A percentile compares a stretch with the other conserved stretches of the same genome.
Conservation (phyloP, 495 filamentous ascomycete genomes). For the Aspergillus diversus region DNA sequence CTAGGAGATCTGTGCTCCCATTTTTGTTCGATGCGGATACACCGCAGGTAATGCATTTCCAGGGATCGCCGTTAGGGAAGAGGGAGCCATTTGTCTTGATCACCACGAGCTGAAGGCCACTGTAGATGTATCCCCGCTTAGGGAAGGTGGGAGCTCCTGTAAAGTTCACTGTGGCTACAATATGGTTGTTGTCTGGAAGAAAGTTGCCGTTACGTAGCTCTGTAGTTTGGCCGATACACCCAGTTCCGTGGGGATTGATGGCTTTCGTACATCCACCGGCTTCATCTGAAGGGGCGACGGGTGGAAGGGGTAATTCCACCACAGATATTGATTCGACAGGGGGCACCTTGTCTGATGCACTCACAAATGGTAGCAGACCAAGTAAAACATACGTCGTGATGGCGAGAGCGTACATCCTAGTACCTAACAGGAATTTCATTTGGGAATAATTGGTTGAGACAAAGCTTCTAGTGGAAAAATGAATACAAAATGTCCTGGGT, state of each 20-base stretch:
- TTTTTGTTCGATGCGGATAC: slow-evolving; percentile 14
- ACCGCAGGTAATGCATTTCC: slow-evolving; percentile 29
- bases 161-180: slow-evolving; percentile 25
- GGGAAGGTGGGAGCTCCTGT: slow-evolving; percentile 23
- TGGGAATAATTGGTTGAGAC: no score
- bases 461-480: no score
- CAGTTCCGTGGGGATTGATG: slow-evolving; percentile 25
- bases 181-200: slow-evolving; percentile 27
- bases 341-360: slow-evolving; percentile 1
- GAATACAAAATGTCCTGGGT: no score
- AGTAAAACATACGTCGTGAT: no score
- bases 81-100: slow-evolving; percentile 18
- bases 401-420: no score
- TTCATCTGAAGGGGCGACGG: slow-evolving; percentile 17
- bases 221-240: slow-evolving; percentile 22
- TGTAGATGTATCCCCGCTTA: slow-evolving; percentile 25
- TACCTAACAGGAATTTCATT: no score
- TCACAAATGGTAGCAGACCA: no score
- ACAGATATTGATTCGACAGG: slow-evolving; percentile 21
- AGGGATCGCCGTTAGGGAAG: slow-evolving; percentile 23
- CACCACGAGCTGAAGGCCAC: slow-evolving; percentile 23
- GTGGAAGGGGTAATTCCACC: slow-evolving; percentile 24
- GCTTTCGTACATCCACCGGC: slow-evolving; percentile 21
- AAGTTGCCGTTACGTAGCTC: slow-evolving; percentile 27
- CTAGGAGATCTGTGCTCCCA: slow-evolving; percentile 11